Evolutionary conservation across 2,329 filamentous ascomycete species (phyloP).

Genomic region (Diaporthe amygdali): DNA sequence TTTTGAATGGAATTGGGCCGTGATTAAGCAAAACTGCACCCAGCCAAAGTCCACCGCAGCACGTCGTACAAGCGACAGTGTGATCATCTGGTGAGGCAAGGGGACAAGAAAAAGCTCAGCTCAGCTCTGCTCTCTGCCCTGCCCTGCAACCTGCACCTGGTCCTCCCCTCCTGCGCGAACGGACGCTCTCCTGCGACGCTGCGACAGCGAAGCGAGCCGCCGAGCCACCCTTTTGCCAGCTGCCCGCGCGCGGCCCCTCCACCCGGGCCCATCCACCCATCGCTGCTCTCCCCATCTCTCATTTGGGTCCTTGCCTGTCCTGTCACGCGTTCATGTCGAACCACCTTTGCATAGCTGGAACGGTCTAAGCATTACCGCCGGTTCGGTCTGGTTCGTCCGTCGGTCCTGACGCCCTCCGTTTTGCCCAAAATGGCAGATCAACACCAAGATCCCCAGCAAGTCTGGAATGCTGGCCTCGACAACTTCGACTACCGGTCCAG

Average conservation of each 20-base stretch:
- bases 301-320: slow-evolving; percentile 27
- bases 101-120: not conserved
- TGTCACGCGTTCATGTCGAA: slow-evolving; percentile 39
- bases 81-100: not conserved
- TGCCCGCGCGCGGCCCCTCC: slow-evolving; percentile 2
- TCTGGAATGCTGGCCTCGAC: slow-evolving; percentile 23
- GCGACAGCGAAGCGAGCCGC: slow-evolving; percentile 6
- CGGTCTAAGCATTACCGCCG: slow-evolving; percentile 30
- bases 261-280: slow-evolving; percentile 22
- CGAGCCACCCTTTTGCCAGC: slow-evolving; percentile 9
- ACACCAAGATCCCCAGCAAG: slow-evolving; percentile 29
- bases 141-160: too few relatives aligned
- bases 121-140: not conserved
- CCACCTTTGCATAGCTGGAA: slow-evolving; percentile 39
- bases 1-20: not conserved
- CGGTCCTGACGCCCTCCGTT: slow-evolving; percentile 11
- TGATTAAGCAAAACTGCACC: not conserved
- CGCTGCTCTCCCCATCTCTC: slow-evolving; percentile 25
- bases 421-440: slow-evolving; percentile 36
- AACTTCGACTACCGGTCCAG: slow-evolving; percentile 24
- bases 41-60: not conserved
- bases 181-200: slow-evolving; percentile 9
- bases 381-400: slow-evolving; percentile 8
- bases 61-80: not conserved
- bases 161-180: not conserved